A percentile compares a stretch with the other conserved stretches of the same genome.
Evolutionary conservation across 1,139 yeast genomes (phyloP).

Genomic region (Arxiozyma slooffiae): DNA sequence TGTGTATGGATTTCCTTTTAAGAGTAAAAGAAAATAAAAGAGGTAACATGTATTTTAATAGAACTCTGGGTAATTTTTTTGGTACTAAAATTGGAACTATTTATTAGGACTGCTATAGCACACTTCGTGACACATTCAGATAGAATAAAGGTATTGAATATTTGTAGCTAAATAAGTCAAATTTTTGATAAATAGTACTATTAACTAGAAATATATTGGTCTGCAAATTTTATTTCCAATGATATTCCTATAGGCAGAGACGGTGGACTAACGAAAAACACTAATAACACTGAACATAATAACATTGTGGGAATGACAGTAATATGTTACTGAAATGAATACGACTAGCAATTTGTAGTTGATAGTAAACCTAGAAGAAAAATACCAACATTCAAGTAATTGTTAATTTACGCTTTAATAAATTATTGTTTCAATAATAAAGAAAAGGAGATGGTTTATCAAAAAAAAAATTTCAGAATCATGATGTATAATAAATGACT

Average conservation of each 20-base stretch:
- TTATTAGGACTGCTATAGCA: constrained; percentile 29
- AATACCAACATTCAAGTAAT: constrained; percentile 63
- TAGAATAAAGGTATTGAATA: constrained; percentile 52
- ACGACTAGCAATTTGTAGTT: constrained; percentile 37
- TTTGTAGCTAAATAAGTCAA: constrained; percentile 52
- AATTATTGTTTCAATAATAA: constrained; percentile 56
- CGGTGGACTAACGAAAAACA: constrained; percentile 8
- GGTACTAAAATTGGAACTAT: constrained; percentile 57
- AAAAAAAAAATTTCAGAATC: constrained; percentile 28
- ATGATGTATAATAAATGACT: constrained; percentile 5
- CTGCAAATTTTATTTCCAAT: constrained; percentile 46
- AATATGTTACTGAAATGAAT: constrained; percentile 69
- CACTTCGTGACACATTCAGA: constrained; percentile 42
- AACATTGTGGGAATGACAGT: constrained; percentile 45
- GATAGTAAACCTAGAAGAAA: constrained; percentile 34
- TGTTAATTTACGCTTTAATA: constrained; percentile 54
- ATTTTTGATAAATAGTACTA: constrained; percentile 46
- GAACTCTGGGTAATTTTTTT: constrained; percentile 33
- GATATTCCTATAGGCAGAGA: constrained; percentile 23
- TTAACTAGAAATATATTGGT: constrained; percentile 67
- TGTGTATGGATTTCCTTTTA: constrained; percentile 52
- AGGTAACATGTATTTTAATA: constrained; percentile 51
- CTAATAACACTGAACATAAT: constrained; percentile 21
- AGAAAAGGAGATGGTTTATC: constrained; percentile 56
- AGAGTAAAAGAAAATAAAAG: constrained; percentile 52